Evolutionary conservation across 1,139 yeast species (phyloP), one percentile per base, ranked within the genome.

Genomic region (Yarrowia galli): DNA sequence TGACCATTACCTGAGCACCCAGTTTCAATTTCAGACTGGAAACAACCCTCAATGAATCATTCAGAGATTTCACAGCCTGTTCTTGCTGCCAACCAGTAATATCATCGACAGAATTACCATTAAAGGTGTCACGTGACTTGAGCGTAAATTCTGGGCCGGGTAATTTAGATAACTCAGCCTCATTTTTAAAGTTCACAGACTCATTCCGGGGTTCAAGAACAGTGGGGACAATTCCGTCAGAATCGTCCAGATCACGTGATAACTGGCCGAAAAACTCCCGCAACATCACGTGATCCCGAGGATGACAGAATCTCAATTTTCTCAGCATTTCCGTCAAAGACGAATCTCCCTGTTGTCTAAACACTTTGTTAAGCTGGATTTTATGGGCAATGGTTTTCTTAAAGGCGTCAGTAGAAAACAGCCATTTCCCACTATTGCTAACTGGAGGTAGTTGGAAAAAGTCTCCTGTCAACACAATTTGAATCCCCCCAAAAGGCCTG

Each of bases 401-500:
- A 99, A 99, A 96, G 10, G 88, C 83, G 74, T 92, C 92, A 78
- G 95, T 95, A 16, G 97, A 90, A 77, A 91, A 91, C 68, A 35
- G 79, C 72, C 0, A 81, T 74, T 35, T 56, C 40, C 45, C 20
- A 60, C 16, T 36, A 13, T 13, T 18, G 1, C 40, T 42, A 13
- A 92, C 95, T 0, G 97, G 97, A 0, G 97, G 97, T 68, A 91
- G 79, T 77, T 91, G 97, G 76, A 87, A 91, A 74, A 91, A 91
- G 76, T 91, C 97, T 18, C 97, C 97, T 1, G 95, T 88, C 35
- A 89, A 77, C 10, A 91, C 84, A 12, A 91, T 74, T 75, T 91
- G 97, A 53, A 91, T 87, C 0, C 97, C 97, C 10, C 97, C 97
- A 79, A 91, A 91, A 0, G 79, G 79, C 25, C 46, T 38, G 9